phyloP scores from a whole-genome alignment of 2,329 filamentous ascomycete species.

The Ophiocordyceps camponoti-leonardi region DNA sequence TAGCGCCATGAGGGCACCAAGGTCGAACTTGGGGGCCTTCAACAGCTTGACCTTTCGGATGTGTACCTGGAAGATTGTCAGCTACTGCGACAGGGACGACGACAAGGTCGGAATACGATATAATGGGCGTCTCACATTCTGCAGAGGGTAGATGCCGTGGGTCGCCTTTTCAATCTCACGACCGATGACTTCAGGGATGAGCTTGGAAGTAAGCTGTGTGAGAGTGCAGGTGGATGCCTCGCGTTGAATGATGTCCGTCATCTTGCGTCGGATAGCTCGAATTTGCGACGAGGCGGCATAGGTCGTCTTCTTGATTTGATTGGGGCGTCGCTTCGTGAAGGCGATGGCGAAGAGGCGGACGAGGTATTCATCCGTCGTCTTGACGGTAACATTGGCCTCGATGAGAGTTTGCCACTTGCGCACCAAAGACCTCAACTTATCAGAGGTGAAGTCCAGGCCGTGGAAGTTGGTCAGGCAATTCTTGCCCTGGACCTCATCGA shows the following conservation, averaged over 20 bases:
- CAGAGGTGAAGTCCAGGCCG: slow-evolving; percentile 98
- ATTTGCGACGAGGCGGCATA: slow-evolving; percentile 96
- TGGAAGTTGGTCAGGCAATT: slow-evolving; percentile 99
- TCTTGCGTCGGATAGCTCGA: slow-evolving; percentile 97
- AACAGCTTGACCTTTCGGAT: slow-evolving; percentile 99
- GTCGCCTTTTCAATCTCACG: slow-evolving; percentile 99
- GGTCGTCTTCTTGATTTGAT: slow-evolving; percentile 99
- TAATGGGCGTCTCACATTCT: slow-evolving; percentile 57
- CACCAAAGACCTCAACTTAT: slow-evolving; percentile 97
- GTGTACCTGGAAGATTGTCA: slow-evolving; percentile 52
- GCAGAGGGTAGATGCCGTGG: slow-evolving; percentile 98
- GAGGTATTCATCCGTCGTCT: slow-evolving; percentile 99
- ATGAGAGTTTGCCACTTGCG: slow-evolving; percentile 99
- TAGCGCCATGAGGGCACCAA: slow-evolving; percentile 86
- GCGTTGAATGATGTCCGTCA: slow-evolving; percentile 96
- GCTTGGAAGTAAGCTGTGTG: slow-evolving; percentile 91
- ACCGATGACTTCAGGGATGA: slow-evolving; percentile 98
- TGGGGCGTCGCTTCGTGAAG: slow-evolving; percentile 97
- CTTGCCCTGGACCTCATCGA: slow-evolving; percentile 99
- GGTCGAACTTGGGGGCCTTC: slow-evolving; percentile 97
- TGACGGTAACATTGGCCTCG: slow-evolving; percentile 98
- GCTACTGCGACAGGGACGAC: not conserved
- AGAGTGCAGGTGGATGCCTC: slow-evolving; percentile 92
- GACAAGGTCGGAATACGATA: too few relatives aligned
- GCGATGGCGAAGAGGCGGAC: slow-evolving; percentile 97